phyloP scores from a whole-genome alignment of 2,329 filamentous ascomycete species.

The Pseudomassariella vexata region DNA sequence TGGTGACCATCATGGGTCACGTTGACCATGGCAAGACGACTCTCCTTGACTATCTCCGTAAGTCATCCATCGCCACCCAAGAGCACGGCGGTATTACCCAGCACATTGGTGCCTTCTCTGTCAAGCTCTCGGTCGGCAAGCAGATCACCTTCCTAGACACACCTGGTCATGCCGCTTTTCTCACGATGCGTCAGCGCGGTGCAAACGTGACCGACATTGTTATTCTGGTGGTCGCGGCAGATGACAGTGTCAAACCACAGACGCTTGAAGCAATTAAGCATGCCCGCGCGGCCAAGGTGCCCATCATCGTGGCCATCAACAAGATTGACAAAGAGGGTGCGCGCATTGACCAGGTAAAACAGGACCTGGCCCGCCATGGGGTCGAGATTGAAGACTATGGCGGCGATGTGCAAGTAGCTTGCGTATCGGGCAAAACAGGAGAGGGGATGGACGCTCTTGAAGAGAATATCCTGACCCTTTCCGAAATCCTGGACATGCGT shows the following conservation, averaged over 20 bases:
- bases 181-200: constrained; percentile 92
- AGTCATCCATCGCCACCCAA: constrained; percentile 82
- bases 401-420: constrained; percentile 87
- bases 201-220: constrained; percentile 97
- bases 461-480: constrained; percentile 79
- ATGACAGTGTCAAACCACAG: constrained; percentile 96
- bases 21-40: constrained; percentile 99
- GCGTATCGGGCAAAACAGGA: constrained; percentile 89
- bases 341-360: constrained; percentile 77
- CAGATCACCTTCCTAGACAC: constrained; percentile 96
- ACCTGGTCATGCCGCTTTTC: constrained; percentile 90
- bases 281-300: constrained; percentile 77
- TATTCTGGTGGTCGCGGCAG: constrained; percentile 88
- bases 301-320: constrained; percentile 96
- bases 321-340: constrained; percentile 89
- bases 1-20: constrained; percentile 99
- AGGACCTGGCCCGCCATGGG: constrained; percentile 75
- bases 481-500: constrained; percentile 86
- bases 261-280: constrained; percentile 96
- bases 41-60: constrained; percentile 85
- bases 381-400: constrained; percentile 93
- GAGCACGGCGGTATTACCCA: constrained; percentile 98
- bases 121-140: constrained; percentile 78
- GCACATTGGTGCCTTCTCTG: constrained; percentile 96
- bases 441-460: constrained; percentile 87